Evolutionary conservation across 306 rosid genomes (phyloP).

Genomic region (Vigna reflexopilosa): DNA sequence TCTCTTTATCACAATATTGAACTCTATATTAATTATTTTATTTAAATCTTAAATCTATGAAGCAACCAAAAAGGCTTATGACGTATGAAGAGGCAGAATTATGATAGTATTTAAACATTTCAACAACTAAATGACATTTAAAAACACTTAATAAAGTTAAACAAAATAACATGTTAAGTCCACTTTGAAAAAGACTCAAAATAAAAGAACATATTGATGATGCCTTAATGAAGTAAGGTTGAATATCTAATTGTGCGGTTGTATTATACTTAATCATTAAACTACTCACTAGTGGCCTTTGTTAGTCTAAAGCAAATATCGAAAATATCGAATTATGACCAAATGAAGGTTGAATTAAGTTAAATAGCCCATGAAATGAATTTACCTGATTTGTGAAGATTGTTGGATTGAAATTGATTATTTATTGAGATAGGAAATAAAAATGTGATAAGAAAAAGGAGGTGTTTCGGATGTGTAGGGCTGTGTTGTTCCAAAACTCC

Average conservation of each 20-base stretch:
- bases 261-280: background rate
- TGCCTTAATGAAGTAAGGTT: constrained; percentile 19
- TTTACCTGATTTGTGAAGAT: too few species aligned
- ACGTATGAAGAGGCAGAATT: background rate
- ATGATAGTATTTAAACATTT: background rate
- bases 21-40: background rate
- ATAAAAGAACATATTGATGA: background rate
- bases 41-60: background rate
- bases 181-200: background rate
- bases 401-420: too few species aligned
- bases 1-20: too few species aligned
- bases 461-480: too few species aligned
- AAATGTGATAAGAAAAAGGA: background rate
- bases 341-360: too few species aligned
- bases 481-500: too few species aligned
- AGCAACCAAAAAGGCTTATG: background rate
- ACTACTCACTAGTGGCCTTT: background rate
- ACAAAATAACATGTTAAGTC: background rate
- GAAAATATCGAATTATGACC: too few species aligned
- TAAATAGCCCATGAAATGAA: too few species aligned
- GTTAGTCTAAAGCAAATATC: background rate
- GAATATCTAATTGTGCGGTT: constrained; percentile 32
- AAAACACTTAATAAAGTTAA: background rate
- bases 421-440: too few species aligned
- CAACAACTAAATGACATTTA: background rate